Percentiles rank a stretch among this genome's conserved stretches.
Evolutionary conservation across 176 grass and related monocot species (phyloP).

Genomic region (Echinochloa phyllopogon): DNA sequence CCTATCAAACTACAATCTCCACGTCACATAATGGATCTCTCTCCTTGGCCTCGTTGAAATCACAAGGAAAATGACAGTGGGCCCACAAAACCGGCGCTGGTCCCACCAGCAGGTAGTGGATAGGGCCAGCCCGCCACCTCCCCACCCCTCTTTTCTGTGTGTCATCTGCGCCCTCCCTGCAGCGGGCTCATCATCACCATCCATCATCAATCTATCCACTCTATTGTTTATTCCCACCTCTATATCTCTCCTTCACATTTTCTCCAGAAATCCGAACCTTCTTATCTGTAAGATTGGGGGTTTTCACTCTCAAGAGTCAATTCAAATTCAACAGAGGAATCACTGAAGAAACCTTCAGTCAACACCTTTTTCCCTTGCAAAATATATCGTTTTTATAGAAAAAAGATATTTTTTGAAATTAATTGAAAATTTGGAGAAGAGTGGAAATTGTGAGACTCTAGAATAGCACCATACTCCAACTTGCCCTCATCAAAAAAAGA

Average conservation of each 20-base stretch:
- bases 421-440: neutral
- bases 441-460: neutral
- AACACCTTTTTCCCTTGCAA: neutral
- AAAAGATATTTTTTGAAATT: neutral
- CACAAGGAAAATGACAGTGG: conserved; percentile 29
- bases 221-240: neutral
- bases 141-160: conserved; percentile 25
- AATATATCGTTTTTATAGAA: neutral
- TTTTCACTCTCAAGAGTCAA: neutral
- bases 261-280: neutral
- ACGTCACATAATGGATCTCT: conserved; percentile 11
- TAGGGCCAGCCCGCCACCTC: conserved; percentile 45
- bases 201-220: conserved; percentile 36
- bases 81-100: conserved; percentile 28
- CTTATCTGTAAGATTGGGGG: neutral
- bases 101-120: conserved; percentile 36
- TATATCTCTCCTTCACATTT: neutral
- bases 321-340: neutral
- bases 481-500: no score
- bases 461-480: conserved; percentile 1
- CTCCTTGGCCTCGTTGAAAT: conserved; percentile 23
- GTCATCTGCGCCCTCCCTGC: conserved; percentile 9
- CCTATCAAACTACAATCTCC: neutral
- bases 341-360: neutral
- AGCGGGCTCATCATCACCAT: conserved; percentile 35